A percentile compares a stretch with the other conserved stretches of the same genome.
These are phyloP conservation scores for Lactuca sativa DNA, from an alignment of 129 eudicot genomes.

Conservation along the genomic window DNA sequence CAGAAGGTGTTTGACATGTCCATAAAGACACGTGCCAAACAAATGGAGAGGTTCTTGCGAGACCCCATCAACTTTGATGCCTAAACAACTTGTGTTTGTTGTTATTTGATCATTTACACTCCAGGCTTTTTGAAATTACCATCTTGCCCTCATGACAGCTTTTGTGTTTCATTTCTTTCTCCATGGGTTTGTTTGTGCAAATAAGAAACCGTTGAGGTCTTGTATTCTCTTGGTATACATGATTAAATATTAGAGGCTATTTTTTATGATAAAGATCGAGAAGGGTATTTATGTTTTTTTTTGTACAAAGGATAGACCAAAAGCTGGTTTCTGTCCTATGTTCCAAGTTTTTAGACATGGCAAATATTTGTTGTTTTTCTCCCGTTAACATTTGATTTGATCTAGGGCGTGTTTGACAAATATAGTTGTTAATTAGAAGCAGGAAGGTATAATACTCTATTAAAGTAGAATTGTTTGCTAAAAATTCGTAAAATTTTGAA, in stretches of 20 bases:
- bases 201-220: conserved; percentile 29
- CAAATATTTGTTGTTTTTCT: not conserved
- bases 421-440: no score
- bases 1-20: conserved; percentile 89
- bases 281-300: no score
- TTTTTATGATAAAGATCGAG: no score
- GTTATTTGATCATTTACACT: not conserved
- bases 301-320: no score
- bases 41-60: conserved; percentile 91
- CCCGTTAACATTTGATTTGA: conserved; percentile 20
- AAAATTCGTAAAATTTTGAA: no score
- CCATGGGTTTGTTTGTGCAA: conserved; percentile 32
- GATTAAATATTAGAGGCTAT: conserved; percentile 11
- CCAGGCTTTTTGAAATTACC: not conserved
- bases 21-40: conserved; percentile 77
- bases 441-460: no score
- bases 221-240: conserved; percentile 11
- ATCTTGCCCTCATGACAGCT: conserved; percentile 11
- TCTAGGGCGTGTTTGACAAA: no score
- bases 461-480: no score
- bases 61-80: conserved; percentile 60
- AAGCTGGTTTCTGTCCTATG: no score
- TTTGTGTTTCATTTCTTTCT: not conserved
- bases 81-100: conserved; percentile 18
- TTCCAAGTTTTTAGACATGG: no score